Evolutionary conservation across 208 protist genomes (phyloP), one percentile per base, ranked within the genome.

Genomic region (Crithidia brevicula): DNA sequence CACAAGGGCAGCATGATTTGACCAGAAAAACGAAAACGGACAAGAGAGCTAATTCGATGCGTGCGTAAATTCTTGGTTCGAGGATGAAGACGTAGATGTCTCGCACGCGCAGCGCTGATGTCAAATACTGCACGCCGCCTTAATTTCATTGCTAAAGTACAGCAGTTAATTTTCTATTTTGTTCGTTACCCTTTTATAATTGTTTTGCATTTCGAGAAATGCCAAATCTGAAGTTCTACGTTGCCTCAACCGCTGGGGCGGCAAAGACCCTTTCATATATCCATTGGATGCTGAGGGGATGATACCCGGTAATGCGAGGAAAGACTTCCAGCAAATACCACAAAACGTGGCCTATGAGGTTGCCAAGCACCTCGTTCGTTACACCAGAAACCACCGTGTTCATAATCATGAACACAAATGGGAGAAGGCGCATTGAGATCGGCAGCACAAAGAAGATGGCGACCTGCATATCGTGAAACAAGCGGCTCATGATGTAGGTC

Each of bases 311-410:
- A 50, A 96, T 96, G 36, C 85, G 84, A 18, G 91, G 91, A 70
- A 96, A 91, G n/a, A 96, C 83, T 45, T 94, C 88, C 9, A 92
- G 61, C 15, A 94, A 51, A 58, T 89, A 96, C 83, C 88, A 96
- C 45, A 94, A 66, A 3, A 88, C 47, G 50, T 96, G 91, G 1
- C 88, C 91, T 25, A 93, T 74, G 42, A 83, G 8, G 42, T 79
- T 80, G 40, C 75, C 77, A 16, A 90, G 31, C 2, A 94, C n/a
- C 13, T 88, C 66, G 34, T 69, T 60, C 25, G 69, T 64, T 15
- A 87, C 40, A 20, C 69, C 62, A 7, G 65, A 67, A 1, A 81
- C 64, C 23, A 66, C 36, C 1, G 79, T 49, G 15, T 65, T 72
- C 23, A 92, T 64, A n/a, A 80, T 10, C 18, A 89, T 42, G 45